A percentile compares a stretch with the other conserved stretches of the same genome.
Conservation (phyloP, 306 rosid genomes). For the Betula pendula region DNA sequence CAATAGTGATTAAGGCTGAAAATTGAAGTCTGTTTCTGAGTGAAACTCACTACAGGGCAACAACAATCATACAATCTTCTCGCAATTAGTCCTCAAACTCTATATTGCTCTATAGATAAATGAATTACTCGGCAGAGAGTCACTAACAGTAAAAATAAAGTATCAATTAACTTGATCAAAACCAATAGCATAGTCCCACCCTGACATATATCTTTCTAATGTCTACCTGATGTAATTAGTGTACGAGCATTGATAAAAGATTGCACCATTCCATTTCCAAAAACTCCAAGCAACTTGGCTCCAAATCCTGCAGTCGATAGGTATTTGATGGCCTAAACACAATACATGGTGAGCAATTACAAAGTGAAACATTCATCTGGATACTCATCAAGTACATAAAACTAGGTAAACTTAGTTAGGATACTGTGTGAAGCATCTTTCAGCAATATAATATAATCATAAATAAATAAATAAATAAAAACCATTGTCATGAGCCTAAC, state of each 20-base stretch:
- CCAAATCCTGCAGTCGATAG: slow-evolving; percentile 96
- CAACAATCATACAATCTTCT: not conserved
- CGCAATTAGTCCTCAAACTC: not conserved
- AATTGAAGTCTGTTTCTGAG: not conserved
- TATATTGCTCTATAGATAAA: not conserved
- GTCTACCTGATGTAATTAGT: slow-evolving; percentile 62
- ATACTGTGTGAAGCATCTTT: slow-evolving; percentile 11
- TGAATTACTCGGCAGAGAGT: not conserved
- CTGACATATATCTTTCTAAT: slow-evolving; percentile 14
- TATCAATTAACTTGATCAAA: not conserved
- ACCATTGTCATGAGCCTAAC: not conserved
- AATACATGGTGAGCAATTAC: slow-evolving; percentile 34
- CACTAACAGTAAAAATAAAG: not conserved
- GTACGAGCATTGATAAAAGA: slow-evolving; percentile 82
- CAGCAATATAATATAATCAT: not conserved
- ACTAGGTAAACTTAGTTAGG: slow-evolving; percentile 25
- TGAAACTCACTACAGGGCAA: not conserved
- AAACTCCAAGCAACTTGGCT: slow-evolving; percentile 84
- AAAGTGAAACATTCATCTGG: slow-evolving; percentile 21
- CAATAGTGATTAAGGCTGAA: not conserved
- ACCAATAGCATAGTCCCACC: not conserved
- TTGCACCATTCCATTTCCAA: slow-evolving; percentile 90
- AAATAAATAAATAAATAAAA: too few relatives aligned
- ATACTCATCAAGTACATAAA: slow-evolving; percentile 4
- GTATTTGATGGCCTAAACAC: slow-evolving; percentile 79